phyloP scores from a whole-genome alignment of 176 grass and related monocot genomes.

The Aegilops speltoides region DNA sequence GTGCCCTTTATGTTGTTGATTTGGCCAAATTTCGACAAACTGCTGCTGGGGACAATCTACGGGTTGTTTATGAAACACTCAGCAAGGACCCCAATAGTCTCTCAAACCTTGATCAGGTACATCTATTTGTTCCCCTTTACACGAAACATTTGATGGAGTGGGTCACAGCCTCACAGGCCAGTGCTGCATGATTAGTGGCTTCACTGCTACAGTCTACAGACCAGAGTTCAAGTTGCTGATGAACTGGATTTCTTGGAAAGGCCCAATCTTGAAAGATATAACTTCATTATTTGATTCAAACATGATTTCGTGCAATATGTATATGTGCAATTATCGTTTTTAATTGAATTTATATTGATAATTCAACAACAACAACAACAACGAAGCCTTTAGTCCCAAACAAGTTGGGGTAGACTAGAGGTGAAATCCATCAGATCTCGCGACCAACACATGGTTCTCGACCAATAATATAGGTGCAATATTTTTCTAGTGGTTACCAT shows the following conservation, averaged over 20 bases:
- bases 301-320: background rate
- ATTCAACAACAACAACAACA: background rate
- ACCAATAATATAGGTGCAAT: background rate
- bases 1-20: conserved; percentile 99
- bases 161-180: background rate
- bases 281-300: conserved; percentile 3
- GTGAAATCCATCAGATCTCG: no score
- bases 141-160: background rate
- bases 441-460: no score
- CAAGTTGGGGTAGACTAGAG: no score
- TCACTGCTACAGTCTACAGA: background rate
- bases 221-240: background rate
- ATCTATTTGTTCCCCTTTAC: conserved; percentile 18
- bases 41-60: conserved; percentile 83
- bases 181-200: background rate
- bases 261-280: background rate
- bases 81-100: conserved; percentile 99
- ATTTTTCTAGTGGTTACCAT: background rate
- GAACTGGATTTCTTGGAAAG: conserved; percentile 12
- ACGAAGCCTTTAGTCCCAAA: no score
- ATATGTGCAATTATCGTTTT: background rate
- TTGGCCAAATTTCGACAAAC: conserved; percentile 95
- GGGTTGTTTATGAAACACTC: conserved; percentile 91
- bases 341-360: background rate
- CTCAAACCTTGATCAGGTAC: conserved; percentile 98